These are phyloP conservation scores for Pseudogymnoascus sp. DNA, from an alignment of 2,329 filamentous ascomycete genomes.

Conservation along the genomic window DNA sequence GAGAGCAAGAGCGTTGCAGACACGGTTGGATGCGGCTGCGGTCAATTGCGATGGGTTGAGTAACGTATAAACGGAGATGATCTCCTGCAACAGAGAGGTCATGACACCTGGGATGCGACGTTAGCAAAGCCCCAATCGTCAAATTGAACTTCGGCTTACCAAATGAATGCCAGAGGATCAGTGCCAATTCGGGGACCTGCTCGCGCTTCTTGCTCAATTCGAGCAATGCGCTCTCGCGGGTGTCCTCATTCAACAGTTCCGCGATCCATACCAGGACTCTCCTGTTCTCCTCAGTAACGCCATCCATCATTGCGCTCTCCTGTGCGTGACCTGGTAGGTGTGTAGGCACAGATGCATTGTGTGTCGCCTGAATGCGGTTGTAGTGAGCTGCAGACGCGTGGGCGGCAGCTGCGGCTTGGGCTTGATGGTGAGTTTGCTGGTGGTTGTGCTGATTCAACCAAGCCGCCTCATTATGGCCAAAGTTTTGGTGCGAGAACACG, in stretches of 20 bases:
- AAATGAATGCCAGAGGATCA: constrained; percentile 98
- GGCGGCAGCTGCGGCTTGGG: constrained; percentile 30
- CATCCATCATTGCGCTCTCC: constrained; percentile 54
- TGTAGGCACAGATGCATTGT: constrained; percentile 34
- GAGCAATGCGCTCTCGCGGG: constrained; percentile 81
- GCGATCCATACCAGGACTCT: constrained; percentile 90
- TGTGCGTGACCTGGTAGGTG: constrained; percentile 37
- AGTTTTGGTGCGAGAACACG: constrained; percentile 55
- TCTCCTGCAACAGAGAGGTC: constrained; percentile 94
- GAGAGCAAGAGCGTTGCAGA: constrained; percentile 93
- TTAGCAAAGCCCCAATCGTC: constrained; percentile 14
- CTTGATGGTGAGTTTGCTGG: constrained; percentile 33
- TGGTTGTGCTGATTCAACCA: constrained; percentile 53
- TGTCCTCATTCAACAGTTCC: constrained; percentile 78
- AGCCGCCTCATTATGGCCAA: constrained; percentile 47
- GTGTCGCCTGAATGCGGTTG: constrained; percentile 62
- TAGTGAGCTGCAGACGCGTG: constrained; percentile 46
- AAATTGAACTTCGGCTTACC: constrained; percentile 48
- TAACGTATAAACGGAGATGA: constrained; percentile 95
- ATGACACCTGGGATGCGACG: constrained; percentile 66
- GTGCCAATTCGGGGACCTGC: constrained; percentile 89
- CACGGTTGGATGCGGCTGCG: constrained; percentile 91
- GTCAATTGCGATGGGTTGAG: constrained; percentile 96
- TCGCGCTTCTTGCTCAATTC: constrained; percentile 98
- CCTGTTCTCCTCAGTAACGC: constrained; percentile 80